These are phyloP conservation scores for Zoysia matrella DNA, from an alignment of 202 grass and related monocot genomes.

Conservation along the genomic window DNA sequence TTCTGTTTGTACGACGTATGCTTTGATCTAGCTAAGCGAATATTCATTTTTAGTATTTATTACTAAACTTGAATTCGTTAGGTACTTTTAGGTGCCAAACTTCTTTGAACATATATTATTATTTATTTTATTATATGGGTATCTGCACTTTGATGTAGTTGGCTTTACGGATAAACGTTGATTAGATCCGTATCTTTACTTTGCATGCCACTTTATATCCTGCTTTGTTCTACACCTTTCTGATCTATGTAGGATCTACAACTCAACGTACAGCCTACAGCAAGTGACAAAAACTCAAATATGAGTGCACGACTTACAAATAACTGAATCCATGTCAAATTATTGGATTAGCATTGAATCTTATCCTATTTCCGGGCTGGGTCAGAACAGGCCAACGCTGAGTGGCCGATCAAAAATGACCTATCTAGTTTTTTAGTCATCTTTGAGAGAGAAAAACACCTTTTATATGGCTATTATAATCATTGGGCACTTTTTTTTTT, in stretches of 20 bases:
- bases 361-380: neutral
- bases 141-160: neutral
- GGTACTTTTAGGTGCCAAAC: neutral
- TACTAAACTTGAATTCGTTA: neutral
- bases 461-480: neutral
- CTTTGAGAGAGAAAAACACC: neutral
- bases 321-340: neutral
- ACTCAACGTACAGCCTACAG: too few species aligned
- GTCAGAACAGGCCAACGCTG: neutral
- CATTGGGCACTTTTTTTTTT: neutral
- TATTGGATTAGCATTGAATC: neutral
- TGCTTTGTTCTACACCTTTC: neutral
- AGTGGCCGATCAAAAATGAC: conserved; percentile 7
- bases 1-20: neutral
- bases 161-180: neutral
- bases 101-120: neutral
- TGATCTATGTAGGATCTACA: neutral
- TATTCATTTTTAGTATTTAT: neutral
- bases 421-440: neutral
- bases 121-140: neutral
- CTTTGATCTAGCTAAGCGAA: neutral
- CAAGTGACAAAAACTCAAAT: neutral
- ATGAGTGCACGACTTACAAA: neutral
- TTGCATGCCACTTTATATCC: neutral
- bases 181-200: neutral